Evolutionary conservation across 768 basidiomycete genomes (phyloP).

Genomic region (Phylloporus scabripes): DNA sequence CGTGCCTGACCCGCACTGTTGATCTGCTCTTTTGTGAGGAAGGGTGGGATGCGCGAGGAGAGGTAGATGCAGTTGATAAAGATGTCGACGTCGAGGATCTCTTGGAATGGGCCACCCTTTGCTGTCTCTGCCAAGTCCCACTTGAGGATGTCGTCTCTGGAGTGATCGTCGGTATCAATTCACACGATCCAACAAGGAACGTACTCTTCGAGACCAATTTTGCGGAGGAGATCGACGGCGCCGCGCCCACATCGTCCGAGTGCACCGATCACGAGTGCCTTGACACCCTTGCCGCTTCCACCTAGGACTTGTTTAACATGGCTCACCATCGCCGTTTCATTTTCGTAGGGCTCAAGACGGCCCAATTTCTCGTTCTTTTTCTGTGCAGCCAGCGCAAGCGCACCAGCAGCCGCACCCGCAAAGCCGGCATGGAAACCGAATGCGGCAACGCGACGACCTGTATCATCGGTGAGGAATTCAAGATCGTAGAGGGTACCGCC

Average conservation of each 20-base stretch:
- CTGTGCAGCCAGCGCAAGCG: conserved; percentile 71
- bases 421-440: conserved; percentile 99
- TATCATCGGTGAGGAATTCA: conserved; percentile 86
- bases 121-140: conserved; percentile 98
- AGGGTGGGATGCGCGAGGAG: conserved; percentile 77
- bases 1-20: conserved; percentile 62
- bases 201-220: conserved; percentile 92
- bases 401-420: conserved; percentile 92
- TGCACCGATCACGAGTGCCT: conserved; percentile 92
- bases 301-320: conserved; percentile 63
- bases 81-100: conserved; percentile 94
- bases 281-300: conserved; percentile 65
- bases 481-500: conserved; percentile 88
- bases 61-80: conserved; percentile 99
- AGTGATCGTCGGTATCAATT: background rate
- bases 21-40: conserved; percentile 68
- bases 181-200: conserved; percentile 27
- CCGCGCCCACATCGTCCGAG: conserved; percentile 92
- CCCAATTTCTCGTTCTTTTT: conserved; percentile 58
- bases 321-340: conserved; percentile 79
- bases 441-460: conserved; percentile 88
- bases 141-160: conserved; percentile 88
- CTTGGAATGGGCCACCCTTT: conserved; percentile 92
- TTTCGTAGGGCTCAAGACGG: conserved; percentile 69
- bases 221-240: conserved; percentile 91